Conservation (phyloP, 225 moss, liverwort and hornwort genomes). For the Ulota crispa region DNA sequence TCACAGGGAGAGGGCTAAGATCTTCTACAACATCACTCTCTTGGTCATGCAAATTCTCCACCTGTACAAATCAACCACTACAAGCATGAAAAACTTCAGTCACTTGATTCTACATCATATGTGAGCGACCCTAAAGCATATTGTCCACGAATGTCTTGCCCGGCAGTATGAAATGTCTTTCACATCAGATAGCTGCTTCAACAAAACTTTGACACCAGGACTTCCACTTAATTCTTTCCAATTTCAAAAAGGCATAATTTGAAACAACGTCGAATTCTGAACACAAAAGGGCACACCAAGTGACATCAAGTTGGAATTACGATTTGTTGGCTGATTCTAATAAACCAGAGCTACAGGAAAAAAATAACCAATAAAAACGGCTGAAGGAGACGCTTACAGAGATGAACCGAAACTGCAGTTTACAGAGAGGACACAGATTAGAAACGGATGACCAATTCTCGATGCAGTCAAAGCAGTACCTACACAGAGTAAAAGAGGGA, state of each 20-base stretch:
- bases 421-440: conserved; percentile 92
- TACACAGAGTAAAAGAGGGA: conserved; percentile 38
- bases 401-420: conserved; percentile 89
- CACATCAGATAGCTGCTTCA: conserved; percentile 17
- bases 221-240: not conserved
- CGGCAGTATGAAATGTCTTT: not conserved
- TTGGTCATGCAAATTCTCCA: conserved; percentile 42
- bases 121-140: conserved; percentile 13
- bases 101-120: conserved; percentile 30
- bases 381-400: conserved; percentile 55
- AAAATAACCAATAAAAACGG: conserved; percentile 14
- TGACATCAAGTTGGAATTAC: not conserved
- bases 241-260: not conserved
- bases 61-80: conserved; percentile 57
- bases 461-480: conserved; percentile 97
- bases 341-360: not conserved
- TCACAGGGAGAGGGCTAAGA: conserved; percentile 22
- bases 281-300: not conserved
- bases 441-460: conserved; percentile 92
- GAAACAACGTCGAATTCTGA: conserved; percentile 9
- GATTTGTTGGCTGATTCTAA: not conserved
- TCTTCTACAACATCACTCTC: conserved; percentile 28
- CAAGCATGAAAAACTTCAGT: conserved; percentile 57
- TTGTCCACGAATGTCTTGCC: not conserved
- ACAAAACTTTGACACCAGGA: not conserved